Evolutionary conservation across 441 rosid species (phyloP).

Genomic region (Erodium texanum): DNA sequence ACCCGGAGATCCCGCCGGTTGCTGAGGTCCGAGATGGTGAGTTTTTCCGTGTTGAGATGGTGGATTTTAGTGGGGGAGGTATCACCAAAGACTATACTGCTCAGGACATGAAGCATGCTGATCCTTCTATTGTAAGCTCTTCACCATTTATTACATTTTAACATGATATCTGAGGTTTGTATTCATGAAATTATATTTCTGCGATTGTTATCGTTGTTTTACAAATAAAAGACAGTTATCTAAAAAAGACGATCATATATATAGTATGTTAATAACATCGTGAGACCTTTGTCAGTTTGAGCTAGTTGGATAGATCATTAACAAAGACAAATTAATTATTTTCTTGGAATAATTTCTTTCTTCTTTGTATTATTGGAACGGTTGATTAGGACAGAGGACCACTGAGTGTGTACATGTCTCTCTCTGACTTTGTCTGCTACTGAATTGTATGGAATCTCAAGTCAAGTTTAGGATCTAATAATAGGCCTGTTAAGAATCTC

Average conservation of each 20-base stretch:
- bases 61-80: slow-evolving; percentile 44
- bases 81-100: slow-evolving; percentile 36
- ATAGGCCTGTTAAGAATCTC: neutral
- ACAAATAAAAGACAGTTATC: too few species aligned
- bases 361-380: too few species aligned
- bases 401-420: neutral
- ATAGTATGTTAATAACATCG: too few species aligned
- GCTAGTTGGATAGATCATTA: too few species aligned
- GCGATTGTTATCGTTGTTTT: too few species aligned
- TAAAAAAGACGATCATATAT: too few species aligned
- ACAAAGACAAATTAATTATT: too few species aligned
- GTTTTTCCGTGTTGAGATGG: slow-evolving; percentile 49
- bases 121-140: slow-evolving; percentile 37
- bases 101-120: slow-evolving; percentile 42
- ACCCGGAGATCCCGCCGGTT: slow-evolving; percentile 45
- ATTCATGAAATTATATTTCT: too few species aligned
- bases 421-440: slow-evolving; percentile 16
- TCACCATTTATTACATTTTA: too few species aligned
- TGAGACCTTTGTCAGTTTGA: too few species aligned
- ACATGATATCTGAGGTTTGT: too few species aligned
- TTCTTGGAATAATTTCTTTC: too few species aligned
- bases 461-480: slow-evolving; percentile 9
- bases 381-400: neutral
- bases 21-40: slow-evolving; percentile 35
- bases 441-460: neutral